A percentile compares a stretch with the other conserved stretches of the same genome.
Evolutionary conservation across 2,329 filamentous ascomycete genomes (phyloP).

Genomic region (Podosphaera xanthii): DNA sequence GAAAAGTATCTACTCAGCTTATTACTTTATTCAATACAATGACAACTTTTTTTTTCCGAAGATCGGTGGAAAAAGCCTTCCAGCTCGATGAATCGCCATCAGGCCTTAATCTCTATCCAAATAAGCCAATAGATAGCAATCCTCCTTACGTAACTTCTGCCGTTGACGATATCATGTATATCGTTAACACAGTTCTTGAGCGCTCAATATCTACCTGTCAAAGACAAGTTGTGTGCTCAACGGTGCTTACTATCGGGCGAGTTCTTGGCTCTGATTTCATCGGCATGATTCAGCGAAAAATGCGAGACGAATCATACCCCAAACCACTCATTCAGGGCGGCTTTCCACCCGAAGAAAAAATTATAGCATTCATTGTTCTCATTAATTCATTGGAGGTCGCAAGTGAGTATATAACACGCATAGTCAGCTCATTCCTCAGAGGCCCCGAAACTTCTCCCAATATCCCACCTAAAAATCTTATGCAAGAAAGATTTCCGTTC

Average conservation of each 20-base stretch:
- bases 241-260: slow-evolving; percentile 55
- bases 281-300: slow-evolving; percentile 90
- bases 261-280: slow-evolving; percentile 79
- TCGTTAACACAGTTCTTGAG: slow-evolving; percentile 77
- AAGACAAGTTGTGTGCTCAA: slow-evolving; percentile 49
- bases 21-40: slow-evolving; percentile 69
- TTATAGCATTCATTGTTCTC: slow-evolving; percentile 73
- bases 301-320: slow-evolving; percentile 89
- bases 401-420: slow-evolving; percentile 73
- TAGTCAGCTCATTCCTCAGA: slow-evolving; percentile 46
- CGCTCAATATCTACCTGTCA: slow-evolving; percentile 74
- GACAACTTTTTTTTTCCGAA: slow-evolving; percentile 89
- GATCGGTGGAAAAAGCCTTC: slow-evolving; percentile 93
- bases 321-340: slow-evolving; percentile 55
- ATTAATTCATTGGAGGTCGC: slow-evolving; percentile 91
- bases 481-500: slow-evolving; percentile 56
- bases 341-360: slow-evolving; percentile 67
- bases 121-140: slow-evolving; percentile 48
- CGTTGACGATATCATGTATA: slow-evolving; percentile 98
- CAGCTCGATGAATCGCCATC: slow-evolving; percentile 76
- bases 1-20: slow-evolving; percentile 55
- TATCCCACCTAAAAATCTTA: slow-evolving; percentile 12
- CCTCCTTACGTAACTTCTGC: slow-evolving; percentile 83
- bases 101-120: slow-evolving; percentile 55
- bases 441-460: slow-evolving; percentile 21